phyloP scores from a whole-genome alignment of 208 protist genomes.

The Acanthamoeba rhysodes region DNA sequence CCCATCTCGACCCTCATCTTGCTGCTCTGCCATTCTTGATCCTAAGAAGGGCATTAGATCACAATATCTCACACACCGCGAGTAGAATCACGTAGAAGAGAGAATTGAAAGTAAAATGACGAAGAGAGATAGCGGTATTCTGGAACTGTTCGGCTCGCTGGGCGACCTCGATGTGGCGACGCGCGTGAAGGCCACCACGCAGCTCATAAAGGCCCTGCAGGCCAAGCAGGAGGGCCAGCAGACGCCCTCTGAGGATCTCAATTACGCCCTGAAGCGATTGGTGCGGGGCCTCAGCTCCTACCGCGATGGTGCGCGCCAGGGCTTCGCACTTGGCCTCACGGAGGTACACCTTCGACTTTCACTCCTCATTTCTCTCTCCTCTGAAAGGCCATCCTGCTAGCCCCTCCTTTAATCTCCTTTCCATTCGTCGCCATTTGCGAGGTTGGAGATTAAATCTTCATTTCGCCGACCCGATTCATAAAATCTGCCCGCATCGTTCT shows the following conservation, averaged over 20 bases:
- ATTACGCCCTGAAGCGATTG: constrained; percentile 66
- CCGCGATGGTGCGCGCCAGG: constrained; percentile 72
- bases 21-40: neutral
- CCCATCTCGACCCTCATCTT: neutral
- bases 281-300: constrained; percentile 66
- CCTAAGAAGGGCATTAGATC: neutral
- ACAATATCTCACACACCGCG: neutral
- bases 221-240: neutral
- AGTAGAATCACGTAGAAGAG: neutral
- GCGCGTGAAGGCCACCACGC: neutral
- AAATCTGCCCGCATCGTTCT: neutral
- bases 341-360: neutral
- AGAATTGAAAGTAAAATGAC: constrained; percentile 34
- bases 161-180: constrained; percentile 30
- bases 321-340: constrained; percentile 66
- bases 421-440: neutral
- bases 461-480: neutral
- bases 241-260: constrained; percentile 48
- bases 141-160: constrained; percentile 55
- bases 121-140: constrained; percentile 10
- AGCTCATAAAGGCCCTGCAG: constrained; percentile 39
- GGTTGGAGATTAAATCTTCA: neutral
- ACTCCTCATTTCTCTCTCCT: neutral
- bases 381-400: neutral
- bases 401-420: neutral